Evolutionary conservation across 331 rosid genomes (phyloP).

Genomic region (Pyracantha coccinea): DNA sequence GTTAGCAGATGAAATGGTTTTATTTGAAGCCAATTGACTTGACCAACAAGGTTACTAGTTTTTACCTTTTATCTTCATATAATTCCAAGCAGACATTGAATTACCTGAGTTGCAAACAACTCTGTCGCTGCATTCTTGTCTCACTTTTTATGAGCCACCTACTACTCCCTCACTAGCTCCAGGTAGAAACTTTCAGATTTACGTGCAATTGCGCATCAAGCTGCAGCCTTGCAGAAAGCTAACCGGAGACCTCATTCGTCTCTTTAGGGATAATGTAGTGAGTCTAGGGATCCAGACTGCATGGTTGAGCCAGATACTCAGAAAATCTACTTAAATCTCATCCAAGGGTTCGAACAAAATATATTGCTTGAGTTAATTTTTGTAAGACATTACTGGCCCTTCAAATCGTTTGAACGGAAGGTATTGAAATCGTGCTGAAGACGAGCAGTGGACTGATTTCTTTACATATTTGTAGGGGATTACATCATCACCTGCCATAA

Average conservation of each 20-base stretch:
- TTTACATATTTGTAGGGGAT: constrained; percentile 60
- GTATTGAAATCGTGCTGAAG: constrained; percentile 67
- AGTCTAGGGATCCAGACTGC: constrained; percentile 63
- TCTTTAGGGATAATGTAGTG: constrained; percentile 70
- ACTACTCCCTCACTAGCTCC: constrained; percentile 5
- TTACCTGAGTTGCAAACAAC: no score
- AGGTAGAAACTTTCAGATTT: constrained; percentile 11
- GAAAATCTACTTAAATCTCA: neutral
- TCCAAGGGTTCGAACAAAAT: no score
- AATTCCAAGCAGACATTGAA: no score
- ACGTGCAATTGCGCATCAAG: constrained; percentile 45
- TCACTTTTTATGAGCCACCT: no score
- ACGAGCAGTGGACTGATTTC: constrained; percentile 56
- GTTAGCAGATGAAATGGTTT: no score
- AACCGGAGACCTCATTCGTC: constrained; percentile 72
- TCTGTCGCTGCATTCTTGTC: no score
- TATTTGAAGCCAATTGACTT: no score
- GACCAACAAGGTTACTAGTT: no score
- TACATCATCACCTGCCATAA: constrained; percentile 61
- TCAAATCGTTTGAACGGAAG: constrained; percentile 67
- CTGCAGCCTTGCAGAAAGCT: constrained; percentile 74
- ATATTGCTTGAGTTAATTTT: neutral
- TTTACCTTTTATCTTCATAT: no score
- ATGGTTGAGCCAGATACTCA: constrained; percentile 11
- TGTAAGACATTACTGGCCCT: constrained; percentile 35